phyloP scores from a whole-genome alignment of 1,284 basidiomycete species.

The Fistulina hepatica region DNA sequence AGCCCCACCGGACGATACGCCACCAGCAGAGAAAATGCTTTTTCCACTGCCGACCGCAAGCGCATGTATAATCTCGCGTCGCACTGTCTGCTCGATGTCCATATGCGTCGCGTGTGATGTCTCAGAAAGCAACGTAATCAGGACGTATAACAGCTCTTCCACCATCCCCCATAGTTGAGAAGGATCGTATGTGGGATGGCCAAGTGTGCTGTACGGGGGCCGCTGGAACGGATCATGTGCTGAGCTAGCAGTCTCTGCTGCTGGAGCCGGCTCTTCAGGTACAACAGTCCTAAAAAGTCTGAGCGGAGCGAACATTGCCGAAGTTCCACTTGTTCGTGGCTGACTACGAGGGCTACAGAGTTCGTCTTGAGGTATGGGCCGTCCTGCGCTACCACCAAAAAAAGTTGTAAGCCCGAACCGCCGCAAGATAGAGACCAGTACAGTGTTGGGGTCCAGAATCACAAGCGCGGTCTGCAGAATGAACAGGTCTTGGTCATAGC shows the following conservation, averaged over 20 bases:
- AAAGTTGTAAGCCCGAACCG: conserved; percentile 77
- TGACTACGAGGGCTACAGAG: not conserved
- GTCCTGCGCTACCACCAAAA: conserved; percentile 47
- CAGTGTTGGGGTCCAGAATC: conserved; percentile 68
- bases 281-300: no score
- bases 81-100: conserved; percentile 55
- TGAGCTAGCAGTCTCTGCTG: not conserved
- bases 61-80: conserved; percentile 85
- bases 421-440: conserved; percentile 82
- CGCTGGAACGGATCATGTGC: not conserved
- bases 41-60: conserved; percentile 81
- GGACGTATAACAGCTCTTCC: conserved; percentile 84
- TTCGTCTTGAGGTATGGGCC: no score
- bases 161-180: conserved; percentile 75
- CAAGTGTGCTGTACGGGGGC: conserved; percentile 28
- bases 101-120: conserved; percentile 67
- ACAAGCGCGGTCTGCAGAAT: conserved; percentile 81
- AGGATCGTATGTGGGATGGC: conserved; percentile 56
- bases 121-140: conserved; percentile 85
- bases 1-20: no score
- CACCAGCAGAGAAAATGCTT: no score
- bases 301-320: no score
- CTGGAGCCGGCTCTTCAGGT: no score
- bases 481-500: conserved; percentile 95
- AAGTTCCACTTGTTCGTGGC: no score